Percentiles rank a stretch among this genome's conserved stretches.
phyloP scores from a whole-genome alignment of 768 basidiomycete genomes.

The Lentinula boryana region DNA sequence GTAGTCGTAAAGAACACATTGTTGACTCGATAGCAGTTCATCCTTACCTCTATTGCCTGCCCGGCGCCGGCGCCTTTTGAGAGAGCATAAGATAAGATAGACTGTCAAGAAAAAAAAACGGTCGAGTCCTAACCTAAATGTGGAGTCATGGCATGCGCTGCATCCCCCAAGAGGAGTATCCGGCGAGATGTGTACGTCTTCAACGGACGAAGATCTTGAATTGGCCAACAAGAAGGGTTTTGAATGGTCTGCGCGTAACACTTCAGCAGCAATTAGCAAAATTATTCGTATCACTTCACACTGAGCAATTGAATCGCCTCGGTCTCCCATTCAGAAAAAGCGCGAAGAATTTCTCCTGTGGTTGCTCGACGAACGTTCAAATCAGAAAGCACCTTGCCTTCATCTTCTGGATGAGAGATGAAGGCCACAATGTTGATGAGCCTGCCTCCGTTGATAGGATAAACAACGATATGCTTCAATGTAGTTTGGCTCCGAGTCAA shows the following conservation, averaged over 20 bases:
- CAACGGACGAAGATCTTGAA: conserved; percentile 23
- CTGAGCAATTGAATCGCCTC: conserved; percentile 40
- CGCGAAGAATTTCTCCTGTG: conserved; percentile 28
- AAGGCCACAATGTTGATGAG: conserved; percentile 46
- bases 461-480: conserved; percentile 40
- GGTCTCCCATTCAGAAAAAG: conserved; percentile 37
- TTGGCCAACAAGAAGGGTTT: conserved; percentile 24
- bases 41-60: conserved; percentile 20
- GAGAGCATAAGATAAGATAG: no score
- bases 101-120: background rate
- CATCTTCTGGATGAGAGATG: conserved; percentile 24
- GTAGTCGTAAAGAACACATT: background rate
- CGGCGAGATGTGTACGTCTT: conserved; percentile 21
- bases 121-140: conserved; percentile 13
- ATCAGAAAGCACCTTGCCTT: conserved; percentile 23
- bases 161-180: conserved; percentile 31
- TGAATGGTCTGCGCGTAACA: conserved; percentile 6
- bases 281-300: conserved; percentile 20
- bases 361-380: conserved; percentile 26
- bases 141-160: conserved; percentile 23
- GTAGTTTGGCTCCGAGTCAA: background rate
- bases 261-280: background rate
- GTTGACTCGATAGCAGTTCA: background rate
- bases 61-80: conserved; percentile 18
- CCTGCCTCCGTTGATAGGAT: conserved; percentile 43